Evolutionary conservation across 1,284 basidiomycete species (phyloP), one percentile per base, ranked within the genome.

Genomic region (Irpex sp.): DNA sequence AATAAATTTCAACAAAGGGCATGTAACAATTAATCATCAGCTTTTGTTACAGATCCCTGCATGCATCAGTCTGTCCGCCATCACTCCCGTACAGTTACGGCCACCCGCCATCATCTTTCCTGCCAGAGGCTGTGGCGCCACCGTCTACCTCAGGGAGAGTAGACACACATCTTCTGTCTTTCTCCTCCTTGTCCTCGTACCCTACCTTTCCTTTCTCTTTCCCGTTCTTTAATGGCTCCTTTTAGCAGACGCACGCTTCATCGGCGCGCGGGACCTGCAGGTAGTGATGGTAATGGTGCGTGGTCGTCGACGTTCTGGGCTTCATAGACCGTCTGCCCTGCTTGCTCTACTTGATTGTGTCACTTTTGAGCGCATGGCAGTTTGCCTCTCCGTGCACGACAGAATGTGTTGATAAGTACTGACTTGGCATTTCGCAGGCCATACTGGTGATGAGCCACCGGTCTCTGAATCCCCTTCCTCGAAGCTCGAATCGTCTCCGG

Each of bases 371-470:
- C 53, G 53, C 3, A 3, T 17, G 17, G 9, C 49, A 51, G 49
- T 15, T 17, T 11, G 5, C 13, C 19, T 50, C 49, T 7, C 49
- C 13, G 17, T 1, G 2, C 49, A 50, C 49, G 49, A 50, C 49
- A 50, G 49, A 50, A 50, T 50, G n/a, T 50, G 49, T 50, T 17
- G 13, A 50, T 9, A 26, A 26, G 21, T 26, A 17, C 58, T 49
- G 2, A 47, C 17, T 9, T 36, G 17, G 11, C 21, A 13, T 60
- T 31, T 50, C 47, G 26, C 54, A 61, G 60, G 60, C 31, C 60
- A 61, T 61, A 61, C 60, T 61, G 60, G 60, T 57, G 60, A 61
- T 61, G 60, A 57, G 53, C 60, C 60, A 36, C 19, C 36, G 15
- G 8, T 17, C 47, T 58, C 56, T 56, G 54, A 19, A 31, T 56